Conservation (phyloP, 2,329 filamentous ascomycete species). For the Cryphonectria japonica region DNA sequence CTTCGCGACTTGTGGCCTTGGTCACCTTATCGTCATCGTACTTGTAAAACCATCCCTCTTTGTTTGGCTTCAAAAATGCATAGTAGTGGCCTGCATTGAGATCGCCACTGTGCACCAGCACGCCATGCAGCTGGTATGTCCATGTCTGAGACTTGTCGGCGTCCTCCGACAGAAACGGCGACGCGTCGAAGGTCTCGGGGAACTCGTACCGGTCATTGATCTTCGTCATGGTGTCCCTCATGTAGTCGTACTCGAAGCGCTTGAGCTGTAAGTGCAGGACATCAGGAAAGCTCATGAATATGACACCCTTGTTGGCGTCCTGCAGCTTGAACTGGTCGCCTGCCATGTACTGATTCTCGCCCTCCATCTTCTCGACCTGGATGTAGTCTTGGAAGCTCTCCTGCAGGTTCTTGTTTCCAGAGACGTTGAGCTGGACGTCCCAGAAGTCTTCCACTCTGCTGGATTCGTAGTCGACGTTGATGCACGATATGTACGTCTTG, state of each 20-base stretch:
- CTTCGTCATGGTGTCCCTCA: constrained; percentile 98
- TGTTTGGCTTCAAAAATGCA: constrained; percentile 90
- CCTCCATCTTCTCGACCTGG: constrained; percentile 93
- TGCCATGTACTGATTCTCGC: constrained; percentile 97
- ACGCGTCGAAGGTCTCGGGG: constrained; percentile 79
- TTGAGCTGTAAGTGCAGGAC: constrained; percentile 95
- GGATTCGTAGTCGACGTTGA: constrained; percentile 97
- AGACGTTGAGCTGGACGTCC: constrained; percentile 97
- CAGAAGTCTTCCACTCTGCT: constrained; percentile 96
- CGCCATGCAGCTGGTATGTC: constrained; percentile 90
- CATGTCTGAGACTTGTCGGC: constrained; percentile 88
- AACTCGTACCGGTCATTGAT: constrained; percentile 94
- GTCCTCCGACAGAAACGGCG: constrained; percentile 83
- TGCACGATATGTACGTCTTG: constrained; percentile 98
- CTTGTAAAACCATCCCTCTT: constrained; percentile 93
- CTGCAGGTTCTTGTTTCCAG: constrained; percentile 87
- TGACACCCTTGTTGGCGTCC: constrained; percentile 96
- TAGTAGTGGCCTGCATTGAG: constrained; percentile 98
- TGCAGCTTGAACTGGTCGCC: constrained; percentile 88
- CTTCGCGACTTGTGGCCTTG: constrained; percentile 88
- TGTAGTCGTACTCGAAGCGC: constrained; percentile 96
- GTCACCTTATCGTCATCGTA: constrained; percentile 98
- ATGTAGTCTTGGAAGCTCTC: constrained; percentile 97
- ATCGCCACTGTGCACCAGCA: constrained; percentile 94
- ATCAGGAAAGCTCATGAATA: constrained; percentile 93